Evolutionary conservation across 768 basidiomycete genomes (phyloP).

Genomic region (Agaricus bisporus): DNA sequence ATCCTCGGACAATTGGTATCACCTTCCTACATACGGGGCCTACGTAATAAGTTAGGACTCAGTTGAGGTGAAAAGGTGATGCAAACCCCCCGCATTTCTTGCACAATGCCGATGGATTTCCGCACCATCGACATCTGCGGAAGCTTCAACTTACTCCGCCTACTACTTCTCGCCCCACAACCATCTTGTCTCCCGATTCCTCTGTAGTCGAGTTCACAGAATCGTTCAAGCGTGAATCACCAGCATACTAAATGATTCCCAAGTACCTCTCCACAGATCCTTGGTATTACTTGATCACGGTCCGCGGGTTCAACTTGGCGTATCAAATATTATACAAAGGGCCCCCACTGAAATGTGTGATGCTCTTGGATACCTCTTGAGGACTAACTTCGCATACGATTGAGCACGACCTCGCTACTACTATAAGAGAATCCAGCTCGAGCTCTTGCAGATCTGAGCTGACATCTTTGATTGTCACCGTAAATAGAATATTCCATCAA

Average conservation of each 20-base stretch:
- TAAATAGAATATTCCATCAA: conserved; percentile 51
- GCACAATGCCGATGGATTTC: conserved; percentile 41
- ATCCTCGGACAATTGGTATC: conserved; percentile 8
- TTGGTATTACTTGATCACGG: conserved; percentile 41
- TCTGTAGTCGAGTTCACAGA: conserved; percentile 18
- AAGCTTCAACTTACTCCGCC: conserved; percentile 28
- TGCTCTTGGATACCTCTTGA: conserved; percentile 42
- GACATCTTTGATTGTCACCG: conserved; percentile 44
- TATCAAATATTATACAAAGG: conserved; percentile 43
- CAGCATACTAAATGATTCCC: conserved; percentile 30
- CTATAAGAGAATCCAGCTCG: conserved; percentile 13
- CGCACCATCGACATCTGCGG: conserved; percentile 60
- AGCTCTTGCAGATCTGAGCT: conserved; percentile 45
- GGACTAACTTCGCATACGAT: conserved; percentile 14
- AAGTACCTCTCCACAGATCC: conserved; percentile 42
- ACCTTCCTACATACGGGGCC: conserved; percentile 7
- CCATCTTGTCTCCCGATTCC: conserved; percentile 50
- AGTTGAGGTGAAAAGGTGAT: neutral
- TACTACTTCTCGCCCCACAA: conserved; percentile 47
- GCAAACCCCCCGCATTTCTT: conserved; percentile 3
- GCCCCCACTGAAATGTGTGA: conserved; percentile 28
- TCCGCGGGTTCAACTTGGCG: conserved; percentile 47
- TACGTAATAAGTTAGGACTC: neutral
- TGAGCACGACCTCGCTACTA: neutral
- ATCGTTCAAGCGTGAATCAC: conserved; percentile 22